Base-by-base conservation (phyloP, 805 yeast species). In the Komagataella pseudopastoris region DNA sequence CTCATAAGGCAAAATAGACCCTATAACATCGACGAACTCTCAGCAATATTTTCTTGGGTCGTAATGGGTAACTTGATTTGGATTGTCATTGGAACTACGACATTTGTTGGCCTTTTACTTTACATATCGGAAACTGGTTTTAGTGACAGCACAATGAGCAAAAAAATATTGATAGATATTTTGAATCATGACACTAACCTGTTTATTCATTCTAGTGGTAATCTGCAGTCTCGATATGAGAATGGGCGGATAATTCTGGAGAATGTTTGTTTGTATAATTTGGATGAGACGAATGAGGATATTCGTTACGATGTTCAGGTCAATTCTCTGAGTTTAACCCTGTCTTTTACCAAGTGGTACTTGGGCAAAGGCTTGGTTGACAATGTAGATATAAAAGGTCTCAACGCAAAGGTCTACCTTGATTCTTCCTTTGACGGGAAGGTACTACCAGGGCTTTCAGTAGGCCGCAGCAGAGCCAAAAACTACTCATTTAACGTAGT, bases 251-350 rank as follows among this genome's bases (percentile, higher is more conserved):
- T 17, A 22, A 44, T 44, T 10, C 10, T 59, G 58, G 8, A 49
- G 49, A 16, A 58, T 55, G 3, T 47, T 22, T 6, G 14, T 30
- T 5, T 30, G 8, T 30, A 14, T 30, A 30, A 30, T 8, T 30
- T 30, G 39, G 71, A 69, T 51, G 96, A 85, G 58, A 96, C 88
- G 62, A 97, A 97, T 1, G 91, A 93, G 65, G 91, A 90, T 66
- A 91, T 99, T 0, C 99, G 93, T 63, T 93, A 84, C 63, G 99
- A 93, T 64, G 64, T 93, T 44, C 87, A 95, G 0, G 85, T 93
- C 14, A 96, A 91, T 53, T 85, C 85, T 57, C 82, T 90, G 10
- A 82, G 83, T 51, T 77, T 93, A 0, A 81, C 95, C 1, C 68
- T 93, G n/a, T 85, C 95, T 10, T 79, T 93, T 57, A 72, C 78